These are phyloP conservation scores for Monarda citriodora DNA, from an alignment of 305 asterid genomes.

Conservation along the genomic window DNA sequence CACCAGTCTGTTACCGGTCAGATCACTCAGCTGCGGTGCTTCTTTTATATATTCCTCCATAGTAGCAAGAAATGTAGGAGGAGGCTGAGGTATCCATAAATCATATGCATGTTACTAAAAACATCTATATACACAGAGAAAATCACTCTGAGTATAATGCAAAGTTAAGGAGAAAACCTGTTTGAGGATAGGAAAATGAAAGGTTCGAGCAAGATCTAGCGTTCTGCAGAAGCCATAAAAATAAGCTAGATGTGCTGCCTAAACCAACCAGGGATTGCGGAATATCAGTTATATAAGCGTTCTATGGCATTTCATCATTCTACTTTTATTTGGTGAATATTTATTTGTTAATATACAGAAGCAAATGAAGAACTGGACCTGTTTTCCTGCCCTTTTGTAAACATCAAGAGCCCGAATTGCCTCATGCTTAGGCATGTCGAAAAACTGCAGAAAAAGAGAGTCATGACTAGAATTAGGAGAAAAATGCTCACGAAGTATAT, in stretches of 20 bases:
- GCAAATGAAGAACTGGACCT: conserved; percentile 43
- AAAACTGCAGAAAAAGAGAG: conserved; percentile 48
- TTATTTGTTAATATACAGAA: neutral
- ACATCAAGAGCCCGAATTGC: conserved; percentile 80
- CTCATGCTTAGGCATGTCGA: conserved; percentile 88
- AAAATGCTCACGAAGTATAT: neutral
- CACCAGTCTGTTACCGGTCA: conserved; percentile 45
- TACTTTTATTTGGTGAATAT: conserved; percentile 1
- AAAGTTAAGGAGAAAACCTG: conserved; percentile 49
- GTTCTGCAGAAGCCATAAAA: conserved; percentile 90
- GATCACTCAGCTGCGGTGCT: conserved; percentile 58
- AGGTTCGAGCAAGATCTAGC: conserved; percentile 87
- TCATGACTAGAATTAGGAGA: neutral
- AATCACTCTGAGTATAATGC: neutral
- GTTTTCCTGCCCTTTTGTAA: conserved; percentile 81
- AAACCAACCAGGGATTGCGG: conserved; percentile 20
- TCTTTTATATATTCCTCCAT: conserved; percentile 96
- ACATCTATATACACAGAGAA: neutral
- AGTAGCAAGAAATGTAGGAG: conserved; percentile 86
- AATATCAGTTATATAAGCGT: conserved; percentile 19
- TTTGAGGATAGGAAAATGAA: conserved; percentile 84
- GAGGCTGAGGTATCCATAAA: conserved; percentile 56
- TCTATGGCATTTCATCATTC: conserved; percentile 1
- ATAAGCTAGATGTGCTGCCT: conserved; percentile 91
- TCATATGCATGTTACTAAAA: neutral